A percentile compares a stretch with the other conserved stretches of the same genome.
Evolutionary conservation across 164 flowering plant species (phyloP).

Genomic region (Euptelea pleiosperma): DNA sequence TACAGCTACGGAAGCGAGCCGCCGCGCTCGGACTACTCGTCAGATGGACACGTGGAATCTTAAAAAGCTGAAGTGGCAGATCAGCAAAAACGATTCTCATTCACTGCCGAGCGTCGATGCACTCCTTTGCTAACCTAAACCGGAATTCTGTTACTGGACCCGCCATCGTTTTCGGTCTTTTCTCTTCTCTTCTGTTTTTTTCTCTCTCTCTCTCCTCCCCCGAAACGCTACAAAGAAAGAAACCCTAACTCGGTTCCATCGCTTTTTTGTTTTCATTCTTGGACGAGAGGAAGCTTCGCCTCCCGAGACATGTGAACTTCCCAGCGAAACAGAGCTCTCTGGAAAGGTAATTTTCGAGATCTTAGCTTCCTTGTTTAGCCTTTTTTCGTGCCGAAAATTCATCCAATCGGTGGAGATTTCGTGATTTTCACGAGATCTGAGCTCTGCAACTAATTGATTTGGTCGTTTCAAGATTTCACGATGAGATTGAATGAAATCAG

Average conservation of each 20-base stretch:
- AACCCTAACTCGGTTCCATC: no score
- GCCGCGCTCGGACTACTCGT: slow-evolving; percentile 12
- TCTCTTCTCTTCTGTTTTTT: neutral
- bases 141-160: slow-evolving; percentile 18
- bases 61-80: slow-evolving; percentile 7
- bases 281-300: no score
- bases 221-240: no score
- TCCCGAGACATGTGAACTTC: neutral
- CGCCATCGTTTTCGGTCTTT: slow-evolving; percentile 9
- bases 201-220: neutral
- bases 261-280: no score
- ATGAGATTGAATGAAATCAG: no score
- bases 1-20: slow-evolving; percentile 7
- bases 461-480: neutral
- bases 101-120: no score
- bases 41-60: slow-evolving; percentile 6
- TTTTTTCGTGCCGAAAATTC: neutral
- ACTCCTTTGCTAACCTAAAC: neutral
- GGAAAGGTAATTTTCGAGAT: neutral
- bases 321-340: neutral
- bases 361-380: neutral
- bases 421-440: neutral
- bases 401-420: neutral
- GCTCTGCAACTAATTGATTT: neutral
- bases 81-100: neutral